phyloP scores from a whole-genome alignment of 805 yeast species.

The Barnettozyma sucrosica region DNA sequence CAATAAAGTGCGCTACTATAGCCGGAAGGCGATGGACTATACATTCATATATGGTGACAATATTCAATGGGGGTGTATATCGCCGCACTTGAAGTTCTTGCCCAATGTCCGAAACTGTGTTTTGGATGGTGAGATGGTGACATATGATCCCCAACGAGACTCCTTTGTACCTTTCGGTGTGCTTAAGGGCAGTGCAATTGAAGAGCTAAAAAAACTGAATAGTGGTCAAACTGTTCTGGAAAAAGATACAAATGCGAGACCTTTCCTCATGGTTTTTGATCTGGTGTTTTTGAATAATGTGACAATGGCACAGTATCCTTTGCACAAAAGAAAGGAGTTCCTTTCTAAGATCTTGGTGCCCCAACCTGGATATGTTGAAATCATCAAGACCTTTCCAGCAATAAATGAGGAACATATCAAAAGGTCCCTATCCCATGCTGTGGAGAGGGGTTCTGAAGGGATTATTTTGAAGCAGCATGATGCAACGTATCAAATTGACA shows the following conservation, averaged over 20 bases:
- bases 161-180: conserved; percentile 74
- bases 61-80: conserved; percentile 44
- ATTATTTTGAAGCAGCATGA: conserved; percentile 63
- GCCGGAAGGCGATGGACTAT: conserved; percentile 70
- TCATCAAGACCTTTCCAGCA: conserved; percentile 38
- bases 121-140: conserved; percentile 92
- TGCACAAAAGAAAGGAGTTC: conserved; percentile 50
- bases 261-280: conserved; percentile 67
- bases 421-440: conserved; percentile 48
- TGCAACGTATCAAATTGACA: conserved; percentile 56
- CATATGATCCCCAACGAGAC: conserved; percentile 59
- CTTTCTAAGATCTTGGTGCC: conserved; percentile 42
- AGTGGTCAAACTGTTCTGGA: conserved; percentile 26
- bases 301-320: conserved; percentile 48
- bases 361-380: conserved; percentile 37
- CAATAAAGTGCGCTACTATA: conserved; percentile 30
- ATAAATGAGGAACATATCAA: conserved; percentile 47
- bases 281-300: conserved; percentile 62
- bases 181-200: conserved; percentile 63
- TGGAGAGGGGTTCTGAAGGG: conserved; percentile 71
- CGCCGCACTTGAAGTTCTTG: conserved; percentile 42
- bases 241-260: conserved; percentile 35
- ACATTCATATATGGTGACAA: conserved; percentile 62
- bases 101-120: conserved; percentile 32
- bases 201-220: conserved; percentile 33